Conservation (phyloP, 495 filamentous ascomycete genomes). For the Neurospora discreta region DNA sequence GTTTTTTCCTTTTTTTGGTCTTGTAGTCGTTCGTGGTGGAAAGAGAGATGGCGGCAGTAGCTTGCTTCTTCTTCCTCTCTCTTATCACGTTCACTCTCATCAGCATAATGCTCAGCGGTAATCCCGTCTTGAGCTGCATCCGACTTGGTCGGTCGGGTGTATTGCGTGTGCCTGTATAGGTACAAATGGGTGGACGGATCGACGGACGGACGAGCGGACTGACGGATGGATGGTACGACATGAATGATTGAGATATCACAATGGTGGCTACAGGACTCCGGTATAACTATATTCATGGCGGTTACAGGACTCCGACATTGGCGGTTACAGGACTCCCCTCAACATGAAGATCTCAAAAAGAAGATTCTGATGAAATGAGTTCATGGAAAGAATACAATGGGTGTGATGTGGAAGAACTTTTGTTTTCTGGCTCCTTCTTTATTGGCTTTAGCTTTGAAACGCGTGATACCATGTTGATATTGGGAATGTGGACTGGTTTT, state of each 20-base stretch:
- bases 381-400: not conserved
- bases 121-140: not conserved
- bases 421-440: not conserved
- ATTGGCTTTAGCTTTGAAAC: not conserved
- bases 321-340: not conserved
- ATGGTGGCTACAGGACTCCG: not conserved
- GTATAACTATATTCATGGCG: not conserved
- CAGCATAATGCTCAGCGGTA: not conserved
- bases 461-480: not conserved
- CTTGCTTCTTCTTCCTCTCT: not conserved
- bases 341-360: not conserved
- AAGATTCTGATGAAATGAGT: not conserved
- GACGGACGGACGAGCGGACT: not conserved
- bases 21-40: constrained; percentile 3
- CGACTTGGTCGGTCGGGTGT: not conserved
- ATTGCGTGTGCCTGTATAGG: not conserved
- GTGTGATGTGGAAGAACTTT: not conserved
- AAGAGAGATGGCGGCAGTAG: not conserved
- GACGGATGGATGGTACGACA: not conserved
- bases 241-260: not conserved
- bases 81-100: not conserved
- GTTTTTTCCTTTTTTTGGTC: not conserved
- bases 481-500: not conserved
- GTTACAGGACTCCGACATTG: not conserved
- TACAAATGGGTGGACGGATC: not conserved